Base-by-base conservation (phyloP, 1,284 basidiomycete species). In the Heterobasidion irregulare region DNA sequence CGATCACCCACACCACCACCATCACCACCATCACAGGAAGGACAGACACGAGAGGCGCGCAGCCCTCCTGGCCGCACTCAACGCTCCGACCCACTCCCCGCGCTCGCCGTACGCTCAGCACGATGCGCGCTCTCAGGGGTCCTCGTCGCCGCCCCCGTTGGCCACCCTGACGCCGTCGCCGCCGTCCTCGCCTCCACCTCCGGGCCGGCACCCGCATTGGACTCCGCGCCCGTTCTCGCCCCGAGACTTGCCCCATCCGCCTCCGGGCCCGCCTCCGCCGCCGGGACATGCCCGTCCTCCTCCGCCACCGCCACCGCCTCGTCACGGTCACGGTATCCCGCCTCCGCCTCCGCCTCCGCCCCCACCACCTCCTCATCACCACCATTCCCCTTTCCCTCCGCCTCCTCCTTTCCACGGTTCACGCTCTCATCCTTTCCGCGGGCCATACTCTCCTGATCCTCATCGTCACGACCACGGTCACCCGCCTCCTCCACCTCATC, bases 1-100 rank as follows among this genome's bases (percentile, higher is more conserved):
- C 34, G 50, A 53, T 53, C 53, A 59, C 32, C 41, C n/a, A 33
- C 54, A 56, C 34, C 50, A 47, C 10, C 55, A 57, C 34, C 52
- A 52, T 15, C 55, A 57, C 34, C 52, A 52, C 32, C 46, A 45
- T 36, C 52, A 41, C 26, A 9, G 35, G 46, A 47, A 47, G 18
- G 46, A 16, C 10, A 32, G 26, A 12, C 46, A 47, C 12, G 26
- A 47, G 38, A 41, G 38, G 38, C 38, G 38, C 4, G 38, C 38
- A 7, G 38, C 38, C 10, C 38, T 41, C 38, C 6, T 41, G 10
- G 38, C 38, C 4, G 38, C n/a, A 5, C n/a, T 41, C 12, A 10
- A n/a, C 6, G 38, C 38, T 41, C 38, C 38, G 38, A 41, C 38
- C 38, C 38, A 41, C 38, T 10, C 38, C 3, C 38, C 38, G 38